A percentile compares a stretch with the other conserved stretches of the same genome.
These are phyloP conservation scores for Abelmoschus esculentus DNA, from an alignment of 345 rosid species.

Conservation along the genomic window DNA sequence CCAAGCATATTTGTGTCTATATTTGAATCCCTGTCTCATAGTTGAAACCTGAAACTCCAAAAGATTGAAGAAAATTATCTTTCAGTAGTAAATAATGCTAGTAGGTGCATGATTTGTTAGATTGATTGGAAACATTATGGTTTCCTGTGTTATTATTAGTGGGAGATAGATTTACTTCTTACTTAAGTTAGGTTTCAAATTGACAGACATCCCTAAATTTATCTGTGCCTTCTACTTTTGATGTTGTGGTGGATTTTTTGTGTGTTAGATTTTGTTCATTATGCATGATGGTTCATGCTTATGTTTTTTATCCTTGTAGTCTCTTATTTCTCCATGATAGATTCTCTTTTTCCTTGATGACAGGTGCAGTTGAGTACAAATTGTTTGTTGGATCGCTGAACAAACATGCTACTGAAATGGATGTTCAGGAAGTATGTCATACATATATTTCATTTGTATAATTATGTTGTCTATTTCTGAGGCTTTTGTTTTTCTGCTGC, in stretches of 20 bases:
- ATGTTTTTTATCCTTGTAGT: not conserved
- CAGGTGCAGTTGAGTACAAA: constrained; percentile 90
- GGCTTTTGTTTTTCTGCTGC: not conserved
- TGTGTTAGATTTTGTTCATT: not conserved
- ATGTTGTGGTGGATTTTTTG: not conserved
- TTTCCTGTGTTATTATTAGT: not conserved
- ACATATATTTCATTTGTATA: not conserved
- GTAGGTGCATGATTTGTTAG: not conserved
- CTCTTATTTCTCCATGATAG: constrained; percentile 12
- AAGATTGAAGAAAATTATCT: not conserved
- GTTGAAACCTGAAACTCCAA: too few species aligned
- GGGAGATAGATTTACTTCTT: not conserved
- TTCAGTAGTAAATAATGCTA: not conserved
- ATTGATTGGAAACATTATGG: not conserved
- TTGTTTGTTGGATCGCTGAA: constrained; percentile 87
- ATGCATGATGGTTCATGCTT: not conserved
- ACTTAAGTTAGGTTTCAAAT: not conserved
- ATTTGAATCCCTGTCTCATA: not conserved
- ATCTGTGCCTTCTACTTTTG: not conserved
- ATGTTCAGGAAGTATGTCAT: constrained; percentile 79
- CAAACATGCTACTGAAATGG: constrained; percentile 91
- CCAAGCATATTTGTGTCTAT: not conserved
- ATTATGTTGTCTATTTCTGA: constrained; percentile 8
- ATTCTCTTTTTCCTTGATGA: constrained; percentile 19
- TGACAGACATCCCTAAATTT: not conserved